Evolutionary conservation across 2,329 filamentous ascomycete species (phyloP).

Genomic region (Cladosporium austrohemisphaericum): DNA sequence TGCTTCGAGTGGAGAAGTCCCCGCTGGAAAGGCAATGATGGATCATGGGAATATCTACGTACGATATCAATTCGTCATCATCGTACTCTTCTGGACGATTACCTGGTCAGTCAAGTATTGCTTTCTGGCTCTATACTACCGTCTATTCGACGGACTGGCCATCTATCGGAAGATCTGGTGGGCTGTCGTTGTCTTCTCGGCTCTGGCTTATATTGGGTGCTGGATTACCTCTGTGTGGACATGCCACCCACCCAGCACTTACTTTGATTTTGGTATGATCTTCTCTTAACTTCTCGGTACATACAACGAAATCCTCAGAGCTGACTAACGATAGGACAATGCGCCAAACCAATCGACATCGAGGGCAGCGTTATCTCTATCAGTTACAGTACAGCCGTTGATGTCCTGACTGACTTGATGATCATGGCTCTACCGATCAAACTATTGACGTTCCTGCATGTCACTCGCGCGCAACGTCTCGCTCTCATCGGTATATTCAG

Average conservation of each 20-base stretch:
- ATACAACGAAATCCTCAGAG: background rate
- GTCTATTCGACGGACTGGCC: background rate
- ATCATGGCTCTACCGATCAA: slow-evolving; percentile 14
- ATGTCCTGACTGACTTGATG: slow-evolving; percentile 10
- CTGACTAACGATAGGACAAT: background rate
- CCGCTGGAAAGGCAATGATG: slow-evolving; percentile 6
- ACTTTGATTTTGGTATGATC: slow-evolving; percentile 6
- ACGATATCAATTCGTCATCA: slow-evolving; percentile 9
- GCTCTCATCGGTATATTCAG: slow-evolving; percentile 5
- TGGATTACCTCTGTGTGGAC: slow-evolving; percentile 9
- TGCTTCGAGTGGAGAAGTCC: slow-evolving; percentile 1
- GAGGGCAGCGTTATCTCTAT: slow-evolving; percentile 9
- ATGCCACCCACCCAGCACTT: slow-evolving; percentile 8
- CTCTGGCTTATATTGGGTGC: slow-evolving; percentile 5
- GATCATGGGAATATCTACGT: slow-evolving; percentile 8
- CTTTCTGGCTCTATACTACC: slow-evolving; percentile 10
- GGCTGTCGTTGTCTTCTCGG: background rate
- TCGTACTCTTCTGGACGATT: background rate
- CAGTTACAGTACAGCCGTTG: slow-evolving; percentile 13
- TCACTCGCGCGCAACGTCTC: background rate
- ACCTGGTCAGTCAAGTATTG: slow-evolving; percentile 10
- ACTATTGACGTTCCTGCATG: slow-evolving; percentile 1
- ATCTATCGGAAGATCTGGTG: slow-evolving; percentile 7
- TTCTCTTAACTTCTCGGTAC: background rate
- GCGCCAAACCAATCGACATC: slow-evolving; percentile 9